These are phyloP conservation scores for Leersia perrieri DNA, from an alignment of 176 grass and related monocot species.

Conservation along the genomic window DNA sequence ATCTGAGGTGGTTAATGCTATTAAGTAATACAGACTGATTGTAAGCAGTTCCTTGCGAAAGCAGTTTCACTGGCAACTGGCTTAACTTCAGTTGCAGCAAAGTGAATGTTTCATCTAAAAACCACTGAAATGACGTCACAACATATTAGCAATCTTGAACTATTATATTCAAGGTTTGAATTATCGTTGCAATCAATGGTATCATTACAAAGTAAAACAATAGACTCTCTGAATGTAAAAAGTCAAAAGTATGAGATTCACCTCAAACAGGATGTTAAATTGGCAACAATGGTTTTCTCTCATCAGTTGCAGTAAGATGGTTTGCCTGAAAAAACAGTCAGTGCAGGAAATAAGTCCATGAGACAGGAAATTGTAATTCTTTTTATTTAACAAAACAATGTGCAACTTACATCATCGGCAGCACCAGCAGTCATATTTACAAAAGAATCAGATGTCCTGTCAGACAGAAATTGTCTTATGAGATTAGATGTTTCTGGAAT, in stretches of 20 bases:
- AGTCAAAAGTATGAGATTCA: slow-evolving; percentile 13
- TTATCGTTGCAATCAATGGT: background rate
- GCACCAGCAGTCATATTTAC: slow-evolving; percentile 93
- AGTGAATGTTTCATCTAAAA: background rate
- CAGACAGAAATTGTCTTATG: slow-evolving; percentile 21
- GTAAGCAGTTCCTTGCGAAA: background rate
- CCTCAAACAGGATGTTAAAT: slow-evolving; percentile 60
- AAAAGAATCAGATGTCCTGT: slow-evolving; percentile 79
- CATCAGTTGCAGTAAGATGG: slow-evolving; percentile 50
- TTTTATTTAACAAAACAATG: slow-evolving; percentile 18
- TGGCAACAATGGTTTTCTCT: slow-evolving; percentile 84
- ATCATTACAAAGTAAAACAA: background rate
- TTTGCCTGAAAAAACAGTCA: slow-evolving; percentile 56
- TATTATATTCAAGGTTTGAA: slow-evolving; percentile 12
- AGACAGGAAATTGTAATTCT: slow-evolving; percentile 5
- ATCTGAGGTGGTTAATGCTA: background rate
- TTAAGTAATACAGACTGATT: background rate
- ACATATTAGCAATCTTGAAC: background rate
- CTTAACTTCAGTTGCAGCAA: background rate
- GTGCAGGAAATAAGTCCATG: slow-evolving; percentile 8
- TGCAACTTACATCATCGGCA: slow-evolving; percentile 67
- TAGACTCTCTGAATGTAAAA: background rate
- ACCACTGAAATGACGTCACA: background rate
- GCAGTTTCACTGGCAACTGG: background rate
- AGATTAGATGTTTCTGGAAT: slow-evolving; percentile 11